Evolutionary conservation across 1,284 basidiomycete species (phyloP).

Genomic region (Puccinia polysora): DNA sequence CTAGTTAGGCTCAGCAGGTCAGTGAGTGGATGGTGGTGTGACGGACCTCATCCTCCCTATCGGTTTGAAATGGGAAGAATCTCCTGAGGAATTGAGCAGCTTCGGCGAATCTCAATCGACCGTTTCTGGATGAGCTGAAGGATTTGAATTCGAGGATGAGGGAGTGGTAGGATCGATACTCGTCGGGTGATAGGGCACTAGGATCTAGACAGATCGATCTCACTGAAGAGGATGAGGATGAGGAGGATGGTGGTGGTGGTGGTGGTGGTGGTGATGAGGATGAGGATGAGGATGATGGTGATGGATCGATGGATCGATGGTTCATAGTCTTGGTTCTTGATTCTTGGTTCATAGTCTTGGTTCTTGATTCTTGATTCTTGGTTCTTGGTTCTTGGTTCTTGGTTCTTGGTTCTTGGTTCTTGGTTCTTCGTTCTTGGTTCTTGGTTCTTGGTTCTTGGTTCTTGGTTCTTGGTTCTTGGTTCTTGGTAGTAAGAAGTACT

Average conservation of each 20-base stretch:
- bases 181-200: conserved; percentile 20
- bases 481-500: no score
- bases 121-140: not conserved
- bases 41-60: conserved; percentile 33
- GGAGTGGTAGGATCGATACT: conserved; percentile 8
- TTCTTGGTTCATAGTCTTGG: no score
- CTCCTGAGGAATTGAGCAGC: conserved; percentile 36
- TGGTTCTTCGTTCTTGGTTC: no score
- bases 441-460: no score
- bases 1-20: not conserved
- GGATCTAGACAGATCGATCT: conserved; percentile 19
- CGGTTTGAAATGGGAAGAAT: conserved; percentile 30
- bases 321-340: no score
- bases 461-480: no score
- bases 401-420: no score
- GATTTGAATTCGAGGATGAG: conserved; percentile 18
- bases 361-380: no score
- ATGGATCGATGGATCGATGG: not conserved
- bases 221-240: not conserved
- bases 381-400: no score
- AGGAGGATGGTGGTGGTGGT: not conserved
- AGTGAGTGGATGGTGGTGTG: no score
- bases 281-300: not conserved
- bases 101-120: conserved; percentile 23
- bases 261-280: not conserved